Evolutionary conservation across 371 early-diverging fungal species (phyloP).

Genomic region (Coemansia sp.): DNA sequence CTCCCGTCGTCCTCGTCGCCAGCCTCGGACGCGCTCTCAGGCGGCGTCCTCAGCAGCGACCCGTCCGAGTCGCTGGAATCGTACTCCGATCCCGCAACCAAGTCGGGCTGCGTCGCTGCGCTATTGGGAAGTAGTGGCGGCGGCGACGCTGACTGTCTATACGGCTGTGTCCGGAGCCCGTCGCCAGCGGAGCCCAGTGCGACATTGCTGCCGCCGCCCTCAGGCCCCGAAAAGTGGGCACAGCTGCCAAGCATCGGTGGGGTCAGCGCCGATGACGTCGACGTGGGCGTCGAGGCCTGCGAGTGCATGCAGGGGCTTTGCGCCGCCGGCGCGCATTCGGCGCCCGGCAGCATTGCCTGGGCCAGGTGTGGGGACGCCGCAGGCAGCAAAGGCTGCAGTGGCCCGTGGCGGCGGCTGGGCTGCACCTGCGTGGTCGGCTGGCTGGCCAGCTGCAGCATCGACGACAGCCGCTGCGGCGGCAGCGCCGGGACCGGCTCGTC

Average conservation of each 20-base stretch:
- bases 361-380: neutral
- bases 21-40: slow-evolving; percentile 33
- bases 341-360: neutral
- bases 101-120: slow-evolving; percentile 2
- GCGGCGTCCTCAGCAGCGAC: slow-evolving; percentile 39
- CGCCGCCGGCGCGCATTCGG: neutral
- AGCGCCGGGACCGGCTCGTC: slow-evolving; percentile 3
- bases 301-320: neutral
- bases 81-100: slow-evolving; percentile 15
- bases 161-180: neutral
- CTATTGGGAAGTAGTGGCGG: slow-evolving; percentile 10
- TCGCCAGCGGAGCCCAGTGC: too few species aligned
- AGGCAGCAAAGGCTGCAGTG: neutral
- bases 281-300: neutral
- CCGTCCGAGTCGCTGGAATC: slow-evolving; percentile 42
- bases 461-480: slow-evolving; percentile 5
- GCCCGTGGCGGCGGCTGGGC: neutral
- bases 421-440: slow-evolving; percentile 11
- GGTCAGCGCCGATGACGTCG: slow-evolving; percentile 1
- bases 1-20: slow-evolving; percentile 13
- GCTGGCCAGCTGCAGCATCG: slow-evolving; percentile 2
- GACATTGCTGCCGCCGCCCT: neutral
- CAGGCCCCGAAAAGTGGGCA: neutral
- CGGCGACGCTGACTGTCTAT: neutral
- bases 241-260: neutral